phyloP scores from a whole-genome alignment of 164 flowering plant genomes.

The Cinnamomum micranthum region DNA sequence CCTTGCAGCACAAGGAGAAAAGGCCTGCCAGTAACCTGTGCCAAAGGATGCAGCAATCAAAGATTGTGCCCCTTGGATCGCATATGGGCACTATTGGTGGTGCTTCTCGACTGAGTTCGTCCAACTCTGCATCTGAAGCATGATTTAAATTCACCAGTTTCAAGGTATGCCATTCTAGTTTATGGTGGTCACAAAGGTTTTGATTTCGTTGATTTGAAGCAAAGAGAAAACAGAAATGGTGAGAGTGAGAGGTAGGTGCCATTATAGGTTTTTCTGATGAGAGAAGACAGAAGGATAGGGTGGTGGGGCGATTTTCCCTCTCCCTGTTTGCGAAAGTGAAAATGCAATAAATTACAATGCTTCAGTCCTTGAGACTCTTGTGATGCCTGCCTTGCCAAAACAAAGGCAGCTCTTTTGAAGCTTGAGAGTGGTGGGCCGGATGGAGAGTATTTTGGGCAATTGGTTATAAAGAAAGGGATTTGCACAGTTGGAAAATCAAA shows the following conservation, averaged over 20 bases:
- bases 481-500: constrained; percentile 3
- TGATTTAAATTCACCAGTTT: constrained; percentile 16
- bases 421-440: neutral
- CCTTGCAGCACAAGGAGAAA: constrained; percentile 45
- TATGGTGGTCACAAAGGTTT: constrained; percentile 2
- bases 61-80: constrained; percentile 22
- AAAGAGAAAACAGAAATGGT: constrained; percentile 15
- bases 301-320: constrained; percentile 16
- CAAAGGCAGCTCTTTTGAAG: neutral
- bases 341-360: constrained; percentile 33
- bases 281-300: constrained; percentile 13
- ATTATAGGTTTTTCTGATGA: constrained; percentile 8
- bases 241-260: constrained; percentile 9
- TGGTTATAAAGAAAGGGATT: neutral
- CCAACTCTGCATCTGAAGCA: constrained; percentile 39
- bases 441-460: constrained; percentile 2
- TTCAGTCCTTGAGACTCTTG: constrained; percentile 5
- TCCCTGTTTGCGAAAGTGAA: constrained; percentile 29
- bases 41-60: constrained; percentile 29
- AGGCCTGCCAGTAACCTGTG: constrained; percentile 31
- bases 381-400: constrained; percentile 3
- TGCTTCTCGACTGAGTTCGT: constrained; percentile 37
- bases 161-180: constrained; percentile 9
- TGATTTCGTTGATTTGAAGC: constrained; percentile 19
- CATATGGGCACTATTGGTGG: constrained; percentile 17